These are phyloP conservation scores for Psilocybe subaeruginosa DNA, from an alignment of 768 basidiomycete species.

Conservation along the genomic window DNA sequence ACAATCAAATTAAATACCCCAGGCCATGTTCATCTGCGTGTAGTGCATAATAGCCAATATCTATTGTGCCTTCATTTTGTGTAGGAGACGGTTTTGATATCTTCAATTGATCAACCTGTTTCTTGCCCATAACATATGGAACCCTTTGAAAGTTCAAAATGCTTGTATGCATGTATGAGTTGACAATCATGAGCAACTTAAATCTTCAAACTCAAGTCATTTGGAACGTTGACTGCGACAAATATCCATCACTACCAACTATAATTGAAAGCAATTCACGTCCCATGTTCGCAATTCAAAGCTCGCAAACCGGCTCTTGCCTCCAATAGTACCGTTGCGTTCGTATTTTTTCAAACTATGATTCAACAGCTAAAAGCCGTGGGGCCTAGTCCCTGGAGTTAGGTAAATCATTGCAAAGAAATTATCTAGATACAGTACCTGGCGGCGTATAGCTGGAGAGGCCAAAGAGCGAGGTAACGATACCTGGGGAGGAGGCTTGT, in stretches of 20 bases:
- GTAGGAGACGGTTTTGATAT: slow-evolving; percentile 6
- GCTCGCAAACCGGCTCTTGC: background rate
- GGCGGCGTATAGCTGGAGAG: slow-evolving; percentile 40
- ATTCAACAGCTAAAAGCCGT: slow-evolving; percentile 32
- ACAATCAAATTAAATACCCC: slow-evolving; percentile 20
- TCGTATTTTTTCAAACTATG: too few relatives aligned
- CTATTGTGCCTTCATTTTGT: slow-evolving; percentile 1
- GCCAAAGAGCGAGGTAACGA: slow-evolving; percentile 42
- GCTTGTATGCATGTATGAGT: background rate
- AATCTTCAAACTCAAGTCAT: too few relatives aligned
- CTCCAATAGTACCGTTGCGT: too few relatives aligned
- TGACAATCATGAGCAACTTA: too few relatives aligned
- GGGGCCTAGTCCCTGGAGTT: slow-evolving; percentile 25
- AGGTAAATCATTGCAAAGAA: background rate
- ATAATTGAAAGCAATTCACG: too few relatives aligned
- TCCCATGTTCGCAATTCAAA: too few relatives aligned
- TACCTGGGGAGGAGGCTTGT: slow-evolving; percentile 43
- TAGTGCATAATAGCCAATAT: background rate
- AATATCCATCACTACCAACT: too few relatives aligned
- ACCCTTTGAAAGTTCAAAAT: background rate
- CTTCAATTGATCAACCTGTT: slow-evolving; percentile 12
- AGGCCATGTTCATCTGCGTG: slow-evolving; percentile 17
- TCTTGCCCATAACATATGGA: background rate
- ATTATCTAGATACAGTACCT: slow-evolving; percentile 26
- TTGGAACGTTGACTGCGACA: too few relatives aligned